phyloP scores from a whole-genome alignment of 495 filamentous ascomycete species.

The Trichoderma orchidacearum region DNA sequence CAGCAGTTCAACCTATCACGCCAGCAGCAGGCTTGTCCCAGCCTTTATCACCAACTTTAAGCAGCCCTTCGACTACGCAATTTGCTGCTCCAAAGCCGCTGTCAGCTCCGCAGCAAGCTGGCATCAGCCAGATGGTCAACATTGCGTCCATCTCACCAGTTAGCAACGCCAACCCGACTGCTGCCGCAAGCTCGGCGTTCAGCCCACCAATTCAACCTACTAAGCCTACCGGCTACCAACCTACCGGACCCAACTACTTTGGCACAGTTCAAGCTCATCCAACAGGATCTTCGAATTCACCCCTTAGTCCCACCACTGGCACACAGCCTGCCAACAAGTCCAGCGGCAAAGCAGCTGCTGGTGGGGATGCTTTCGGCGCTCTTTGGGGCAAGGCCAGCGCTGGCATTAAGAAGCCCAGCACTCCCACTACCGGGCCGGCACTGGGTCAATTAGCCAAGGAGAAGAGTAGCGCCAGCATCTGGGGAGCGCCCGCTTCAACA shows the following conservation, averaged over 20 bases:
- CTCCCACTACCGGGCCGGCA: slow-evolving; percentile 47
- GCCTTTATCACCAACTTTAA: slow-evolving; percentile 40
- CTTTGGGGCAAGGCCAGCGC: slow-evolving; percentile 69
- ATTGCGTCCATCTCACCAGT: slow-evolving; percentile 72
- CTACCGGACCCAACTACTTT: slow-evolving; percentile 82
- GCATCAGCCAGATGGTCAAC: slow-evolving; percentile 64
- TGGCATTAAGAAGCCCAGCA: slow-evolving; percentile 63
- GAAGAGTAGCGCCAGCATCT: slow-evolving; percentile 86
- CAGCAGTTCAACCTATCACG: slow-evolving; percentile 10
- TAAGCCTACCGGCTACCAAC: slow-evolving; percentile 59
- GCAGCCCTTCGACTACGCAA: slow-evolving; percentile 52
- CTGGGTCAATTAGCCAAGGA: slow-evolving; percentile 91
- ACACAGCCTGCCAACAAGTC: slow-evolving; percentile 21
- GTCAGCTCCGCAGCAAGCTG: slow-evolving; percentile 63
- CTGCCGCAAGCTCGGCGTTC: slow-evolving; percentile 40
- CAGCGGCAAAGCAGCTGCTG: slow-evolving; percentile 37
- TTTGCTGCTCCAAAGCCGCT: slow-evolving; percentile 74
- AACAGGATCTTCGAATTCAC: slow-evolving; percentile 14
- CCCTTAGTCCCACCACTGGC: slow-evolving; percentile 4
- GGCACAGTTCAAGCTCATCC: slow-evolving; percentile 53
- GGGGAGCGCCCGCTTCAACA: slow-evolving; percentile 48
- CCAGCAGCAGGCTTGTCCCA: slow-evolving; percentile 26
- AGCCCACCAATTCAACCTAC: slow-evolving; percentile 35
- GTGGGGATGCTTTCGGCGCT: slow-evolving; percentile 75
- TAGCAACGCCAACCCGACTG: slow-evolving; percentile 38